phyloP scores from a whole-genome alignment of 345 rosid species.

The Salix exigua region DNA sequence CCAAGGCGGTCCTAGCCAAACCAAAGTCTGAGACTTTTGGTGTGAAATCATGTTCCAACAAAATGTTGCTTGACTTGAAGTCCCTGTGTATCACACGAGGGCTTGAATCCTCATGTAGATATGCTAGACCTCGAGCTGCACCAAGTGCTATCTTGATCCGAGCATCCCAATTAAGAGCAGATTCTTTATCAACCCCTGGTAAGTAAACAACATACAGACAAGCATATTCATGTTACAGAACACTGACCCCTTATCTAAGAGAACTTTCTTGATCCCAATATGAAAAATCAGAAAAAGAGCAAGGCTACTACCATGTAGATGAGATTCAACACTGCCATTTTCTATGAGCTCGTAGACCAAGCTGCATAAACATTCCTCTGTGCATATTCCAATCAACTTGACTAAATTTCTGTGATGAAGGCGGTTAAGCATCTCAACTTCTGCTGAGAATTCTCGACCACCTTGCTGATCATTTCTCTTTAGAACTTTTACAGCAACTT shows the following conservation, averaged over 20 bases:
- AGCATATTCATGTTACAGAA: conserved; percentile 2
- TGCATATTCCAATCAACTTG: conserved; percentile 88
- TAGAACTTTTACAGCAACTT: conserved; percentile 83
- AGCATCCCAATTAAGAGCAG: conserved; percentile 78
- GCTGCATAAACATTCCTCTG: conserved; percentile 74
- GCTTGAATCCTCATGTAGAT: conserved; percentile 95
- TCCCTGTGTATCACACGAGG: conserved; percentile 96
- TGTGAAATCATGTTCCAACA: conserved; percentile 83
- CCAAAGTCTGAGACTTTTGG: conserved; percentile 98
- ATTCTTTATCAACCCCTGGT: conserved; percentile 69
- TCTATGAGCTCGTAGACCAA: conserved; percentile 90
- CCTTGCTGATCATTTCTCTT: conserved; percentile 97
- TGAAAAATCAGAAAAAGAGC: conserved; percentile 1
- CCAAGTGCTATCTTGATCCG: conserved; percentile 94
- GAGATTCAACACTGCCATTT: conserved; percentile 97
- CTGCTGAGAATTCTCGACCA: conserved; percentile 86
- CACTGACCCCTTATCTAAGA: not conserved
- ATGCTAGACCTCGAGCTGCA: conserved; percentile 92
- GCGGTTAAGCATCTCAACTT: conserved; percentile 98
- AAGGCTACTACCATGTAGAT: conserved; percentile 66
- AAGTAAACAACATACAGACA: conserved; percentile 4
- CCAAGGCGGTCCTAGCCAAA: conserved; percentile 86
- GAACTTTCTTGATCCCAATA: not conserved
- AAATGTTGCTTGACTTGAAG: conserved; percentile 92
- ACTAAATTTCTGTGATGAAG: conserved; percentile 94